Conservation (phyloP, 2,329 filamentous ascomycete genomes). For the Ceratocystis cubensis region DNA sequence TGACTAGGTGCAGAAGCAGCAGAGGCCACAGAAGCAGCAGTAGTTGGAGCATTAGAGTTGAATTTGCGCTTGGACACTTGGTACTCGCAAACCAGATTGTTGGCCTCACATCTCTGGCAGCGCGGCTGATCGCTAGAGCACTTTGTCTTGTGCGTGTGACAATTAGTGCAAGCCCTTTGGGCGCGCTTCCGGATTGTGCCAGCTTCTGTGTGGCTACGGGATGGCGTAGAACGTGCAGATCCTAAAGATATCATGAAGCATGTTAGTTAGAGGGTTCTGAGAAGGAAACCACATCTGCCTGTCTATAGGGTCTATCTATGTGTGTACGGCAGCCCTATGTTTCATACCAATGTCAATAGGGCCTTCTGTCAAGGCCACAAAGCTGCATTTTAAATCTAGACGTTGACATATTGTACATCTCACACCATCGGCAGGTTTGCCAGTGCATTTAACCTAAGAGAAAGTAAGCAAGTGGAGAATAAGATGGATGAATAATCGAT, state of each 20-base stretch:
- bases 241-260: slow-evolving; percentile 12
- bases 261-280: slow-evolving; percentile 7
- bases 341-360: slow-evolving; percentile 20
- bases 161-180: slow-evolving; percentile 33
- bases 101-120: slow-evolving; percentile 31
- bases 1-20: background rate
- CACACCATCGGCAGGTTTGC: slow-evolving; percentile 28
- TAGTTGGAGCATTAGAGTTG: slow-evolving; percentile 17
- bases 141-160: slow-evolving; percentile 34
- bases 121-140: slow-evolving; percentile 33
- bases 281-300: background rate
- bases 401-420: slow-evolving; percentile 31
- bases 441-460: slow-evolving; percentile 33
- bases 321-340: background rate
- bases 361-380: slow-evolving; percentile 23
- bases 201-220: slow-evolving; percentile 33
- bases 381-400: slow-evolving; percentile 30
- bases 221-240: slow-evolving; percentile 31
- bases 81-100: slow-evolving; percentile 32
- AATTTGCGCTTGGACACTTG: slow-evolving; percentile 31
- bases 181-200: slow-evolving; percentile 33
- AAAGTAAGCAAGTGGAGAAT: background rate
- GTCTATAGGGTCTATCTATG: too few relatives aligned
- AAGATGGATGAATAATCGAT: slow-evolving; percentile 12
- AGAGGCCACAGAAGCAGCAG: background rate